Evolutionary conservation across 2,329 filamentous ascomycete genomes (phyloP), one percentile per base, ranked within the genome.

Genomic region (Sarocladium strictum): DNA sequence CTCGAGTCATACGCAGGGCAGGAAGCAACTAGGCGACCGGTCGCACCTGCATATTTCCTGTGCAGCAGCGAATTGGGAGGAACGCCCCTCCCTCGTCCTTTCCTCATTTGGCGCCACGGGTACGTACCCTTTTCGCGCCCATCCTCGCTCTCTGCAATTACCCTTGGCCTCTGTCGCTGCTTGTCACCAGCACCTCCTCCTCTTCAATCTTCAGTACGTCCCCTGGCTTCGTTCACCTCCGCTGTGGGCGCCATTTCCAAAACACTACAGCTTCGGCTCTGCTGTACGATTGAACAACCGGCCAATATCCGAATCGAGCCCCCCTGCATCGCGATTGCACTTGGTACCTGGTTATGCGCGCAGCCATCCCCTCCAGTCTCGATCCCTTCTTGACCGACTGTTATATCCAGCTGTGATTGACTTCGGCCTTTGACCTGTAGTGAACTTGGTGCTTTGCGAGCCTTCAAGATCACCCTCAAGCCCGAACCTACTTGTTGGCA

Each of bases 61-160:
- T 47, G 47, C 47, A 51, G 27, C 23, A 33, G 47, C 47, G 47
- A 51, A 51, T 51, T 51, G 47, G n/a, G 17, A 51, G 47, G 47
- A 51, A 35, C 47, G 47, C 47, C 50, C 50, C 50, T 53, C 50
- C 33, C 50, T 53, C 19, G 19, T 53, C 50, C 50, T 40, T 53
- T 53, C 50, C 50, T 40, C 33, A 53, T 53, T 40, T 40, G 50
- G 50, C 50, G 21, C 50, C 50, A n/a, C 23, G 23, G 50, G 50
- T 53, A 53, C 50, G 50, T 53, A 53, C 50, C 50, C 35, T 53
- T 53, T 53, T 53, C 50, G 50, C 50, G 50, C 50, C 50, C 50
- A 53, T 40, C 50, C 33, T 53, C 33, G 32, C n/a, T 12, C 32
- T 37, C 23, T 29, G 26, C 24, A 23, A 29, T 29, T 33, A 50